Percentiles rank a stretch among this genome's conserved stretches.
phyloP scores from a whole-genome alignment of 2,329 filamentous ascomycete genomes.

The Epichloe gansuensis region DNA sequence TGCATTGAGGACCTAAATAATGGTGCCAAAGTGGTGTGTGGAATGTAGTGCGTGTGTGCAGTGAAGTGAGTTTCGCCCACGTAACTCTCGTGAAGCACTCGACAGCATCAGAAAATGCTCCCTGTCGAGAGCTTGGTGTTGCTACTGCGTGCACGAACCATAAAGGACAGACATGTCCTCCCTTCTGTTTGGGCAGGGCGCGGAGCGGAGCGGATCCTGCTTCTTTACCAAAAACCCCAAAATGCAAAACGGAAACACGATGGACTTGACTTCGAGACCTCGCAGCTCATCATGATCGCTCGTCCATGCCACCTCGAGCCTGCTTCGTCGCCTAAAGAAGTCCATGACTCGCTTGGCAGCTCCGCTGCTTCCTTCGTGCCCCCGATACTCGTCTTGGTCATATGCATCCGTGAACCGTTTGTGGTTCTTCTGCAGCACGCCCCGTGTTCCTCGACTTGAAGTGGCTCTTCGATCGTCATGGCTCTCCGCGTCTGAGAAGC shows the following conservation, averaged over 20 bases:
- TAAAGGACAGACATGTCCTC: not conserved
- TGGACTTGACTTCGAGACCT: not conserved
- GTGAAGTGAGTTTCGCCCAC: not conserved
- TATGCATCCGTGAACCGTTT: slow-evolving; percentile 85
- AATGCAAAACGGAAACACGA: not conserved
- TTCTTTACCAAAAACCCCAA: not conserved
- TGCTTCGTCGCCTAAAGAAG: slow-evolving; percentile 82
- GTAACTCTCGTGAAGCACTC: not conserved
- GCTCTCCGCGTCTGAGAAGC: slow-evolving; percentile 29
- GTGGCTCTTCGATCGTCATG: slow-evolving; percentile 27
- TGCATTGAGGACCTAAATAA: not conserved
- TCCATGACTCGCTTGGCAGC: slow-evolving; percentile 94
- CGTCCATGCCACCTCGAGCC: slow-evolving; percentile 50
- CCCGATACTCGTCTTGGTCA: slow-evolving; percentile 54
- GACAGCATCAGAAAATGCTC: not conserved
- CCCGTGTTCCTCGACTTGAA: slow-evolving; percentile 28
- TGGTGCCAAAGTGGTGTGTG: not conserved
- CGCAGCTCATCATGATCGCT: slow-evolving; percentile 21
- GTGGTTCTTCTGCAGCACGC: slow-evolving; percentile 68
- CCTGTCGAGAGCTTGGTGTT: not conserved
- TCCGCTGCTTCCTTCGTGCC: slow-evolving; percentile 70
- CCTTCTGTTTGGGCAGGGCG: not conserved
- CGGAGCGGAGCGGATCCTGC: too few species aligned
- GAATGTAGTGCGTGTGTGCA: not conserved
- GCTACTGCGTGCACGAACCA: not conserved